Evolutionary conservation across 2,329 filamentous ascomycete species (phyloP), one percentile per base, ranked within the genome.

Genomic region (Cladophialophora bantiana): DNA sequence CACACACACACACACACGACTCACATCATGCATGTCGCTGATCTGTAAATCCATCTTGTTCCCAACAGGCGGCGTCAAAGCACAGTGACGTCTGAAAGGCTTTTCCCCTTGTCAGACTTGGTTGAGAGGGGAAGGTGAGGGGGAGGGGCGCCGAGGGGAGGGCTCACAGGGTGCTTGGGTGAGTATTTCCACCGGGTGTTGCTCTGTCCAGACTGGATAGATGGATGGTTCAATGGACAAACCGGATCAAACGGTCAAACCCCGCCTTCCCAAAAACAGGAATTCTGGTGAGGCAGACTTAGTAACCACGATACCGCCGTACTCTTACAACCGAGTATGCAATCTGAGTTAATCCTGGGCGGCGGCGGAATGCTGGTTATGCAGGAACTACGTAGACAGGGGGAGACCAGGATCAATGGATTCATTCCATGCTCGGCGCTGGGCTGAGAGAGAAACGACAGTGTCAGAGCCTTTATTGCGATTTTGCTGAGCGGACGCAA

Each of bases 331-430:
- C 32, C 32, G 53, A 35, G 54, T 57, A 57, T 18, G 34, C 26
- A n/a, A 26, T 26, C 45, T 50, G 45, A 50, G 18, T 50, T 50
- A 26, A 56, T 56, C 53, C 53, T 34, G 26, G 53, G 45, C 9
- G 40, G 40, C 5, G 18, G n/a, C 40, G 2, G 15, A 26, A 26
- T 26, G 26, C 26, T 26, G 40, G 2, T 20, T 26, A 50, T 50
- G 45, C 45, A 50, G 45, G 45, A 26, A 50, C 45, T 26, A 26
- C n/a, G 18, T 18, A 10, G 45, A 20, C 18, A 26, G 12, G 10
- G 20, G 5, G 15, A 10, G 18, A 50, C 2, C 18, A 50, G 26
- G 45, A 50, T 50, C 45, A 50, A 50, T 48, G 18, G 18, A 26
- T 26, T 26, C 18, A 26, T 26, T 26, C 18, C 45, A 26, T 6